A percentile compares a stretch with the other conserved stretches of the same genome.
These are phyloP conservation scores for Apium graveolens DNA, from an alignment of 129 eudicot species.

Conservation along the genomic window DNA sequence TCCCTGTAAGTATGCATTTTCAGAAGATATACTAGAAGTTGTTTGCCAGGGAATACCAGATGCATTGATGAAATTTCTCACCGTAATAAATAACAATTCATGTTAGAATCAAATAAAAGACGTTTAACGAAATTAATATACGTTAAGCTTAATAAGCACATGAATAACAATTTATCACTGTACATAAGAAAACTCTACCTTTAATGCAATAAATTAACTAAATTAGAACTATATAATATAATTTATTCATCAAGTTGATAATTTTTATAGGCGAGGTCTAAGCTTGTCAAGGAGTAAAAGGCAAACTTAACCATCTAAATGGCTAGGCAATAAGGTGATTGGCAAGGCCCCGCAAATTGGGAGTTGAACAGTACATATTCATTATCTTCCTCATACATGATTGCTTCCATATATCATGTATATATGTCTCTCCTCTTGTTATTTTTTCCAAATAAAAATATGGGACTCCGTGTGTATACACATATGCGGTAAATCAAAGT, in stretches of 20 bases:
- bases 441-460: too few species aligned
- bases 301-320: neutral
- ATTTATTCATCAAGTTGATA: neutral
- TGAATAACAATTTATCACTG: neutral
- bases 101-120: neutral
- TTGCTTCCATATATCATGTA: neutral
- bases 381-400: neutral
- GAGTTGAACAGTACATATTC: too few species aligned
- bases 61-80: constrained; percentile 22
- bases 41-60: too few species aligned
- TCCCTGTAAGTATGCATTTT: too few species aligned
- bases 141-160: neutral
- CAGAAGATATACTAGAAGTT: too few species aligned
- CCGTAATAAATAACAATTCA: neutral
- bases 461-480: too few species aligned
- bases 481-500: too few species aligned
- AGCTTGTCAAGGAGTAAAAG: neutral
- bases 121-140: neutral
- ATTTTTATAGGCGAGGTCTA: neutral
- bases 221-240: neutral
- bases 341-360: too few species aligned
- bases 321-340: too few species aligned
- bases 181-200: neutral
- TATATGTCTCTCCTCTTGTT: neutral
- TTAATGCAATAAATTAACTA: neutral